Evolutionary conservation across 495 filamentous ascomycete genomes (phyloP).

Genomic region (Rusavskia elegans): DNA sequence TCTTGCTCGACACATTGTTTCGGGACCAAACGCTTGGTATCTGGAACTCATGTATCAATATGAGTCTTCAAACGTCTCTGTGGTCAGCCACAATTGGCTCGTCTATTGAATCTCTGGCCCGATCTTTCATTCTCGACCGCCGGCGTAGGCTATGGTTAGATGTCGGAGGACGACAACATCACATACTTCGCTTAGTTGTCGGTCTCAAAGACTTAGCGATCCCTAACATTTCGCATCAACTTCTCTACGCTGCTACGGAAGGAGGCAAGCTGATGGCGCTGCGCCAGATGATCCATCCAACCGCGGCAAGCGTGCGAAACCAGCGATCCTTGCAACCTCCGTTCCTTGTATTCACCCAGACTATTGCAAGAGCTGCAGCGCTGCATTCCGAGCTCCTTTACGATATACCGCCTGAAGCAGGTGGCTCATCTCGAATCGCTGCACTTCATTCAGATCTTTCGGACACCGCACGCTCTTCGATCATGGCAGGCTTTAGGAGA

Average conservation of each 20-base stretch:
- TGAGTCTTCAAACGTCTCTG: conserved; percentile 52
- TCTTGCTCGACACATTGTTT: conserved; percentile 82
- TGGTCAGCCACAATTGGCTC: conserved; percentile 98
- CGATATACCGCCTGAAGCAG: conserved; percentile 79
- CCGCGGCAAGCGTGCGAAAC: conserved; percentile 28
- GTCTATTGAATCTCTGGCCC: conserved; percentile 65
- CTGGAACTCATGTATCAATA: conserved; percentile 60
- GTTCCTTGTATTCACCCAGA: conserved; percentile 90
- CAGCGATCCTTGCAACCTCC: conserved; percentile 60
- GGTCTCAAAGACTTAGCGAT: conserved; percentile 91
- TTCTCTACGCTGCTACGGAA: conserved; percentile 84
- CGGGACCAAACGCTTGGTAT: conserved; percentile 76
- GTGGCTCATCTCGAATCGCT: conserved; percentile 71
- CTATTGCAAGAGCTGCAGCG: conserved; percentile 74
- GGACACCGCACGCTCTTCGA: conserved; percentile 51
- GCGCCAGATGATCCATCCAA: conserved; percentile 76
- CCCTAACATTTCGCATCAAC: conserved; percentile 74
- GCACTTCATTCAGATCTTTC: conserved; percentile 80
- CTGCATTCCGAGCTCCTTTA: conserved; percentile 83
- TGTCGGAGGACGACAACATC: conserved; percentile 15
- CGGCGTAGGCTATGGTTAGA: conserved; percentile 12
- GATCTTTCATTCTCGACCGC: conserved; percentile 41
- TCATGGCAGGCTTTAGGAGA: conserved; percentile 79
- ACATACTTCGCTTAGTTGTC: conserved; percentile 69
- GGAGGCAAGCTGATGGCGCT: conserved; percentile 85